These are phyloP conservation scores for Fusarium anguioides DNA, from an alignment of 2,329 filamentous ascomycete species.

Conservation along the genomic window DNA sequence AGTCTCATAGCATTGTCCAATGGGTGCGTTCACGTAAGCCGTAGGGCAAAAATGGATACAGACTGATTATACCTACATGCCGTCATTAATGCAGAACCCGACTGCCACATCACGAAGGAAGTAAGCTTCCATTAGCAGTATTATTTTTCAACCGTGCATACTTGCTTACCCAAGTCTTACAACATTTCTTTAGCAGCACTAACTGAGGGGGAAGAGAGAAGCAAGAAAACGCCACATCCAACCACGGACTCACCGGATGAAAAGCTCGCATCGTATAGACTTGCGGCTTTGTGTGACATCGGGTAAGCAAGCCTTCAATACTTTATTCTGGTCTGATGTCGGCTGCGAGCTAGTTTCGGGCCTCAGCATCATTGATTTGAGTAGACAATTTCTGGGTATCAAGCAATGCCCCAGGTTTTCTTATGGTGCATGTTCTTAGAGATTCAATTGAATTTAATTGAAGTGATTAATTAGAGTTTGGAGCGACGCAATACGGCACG, in stretches of 20 bases:
- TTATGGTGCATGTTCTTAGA: background rate
- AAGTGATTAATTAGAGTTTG: background rate
- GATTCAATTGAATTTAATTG: background rate
- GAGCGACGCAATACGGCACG: background rate
- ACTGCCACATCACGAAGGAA: background rate
- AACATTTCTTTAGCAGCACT: background rate
- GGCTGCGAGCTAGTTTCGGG: background rate
- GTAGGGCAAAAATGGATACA: background rate
- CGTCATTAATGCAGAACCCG: background rate
- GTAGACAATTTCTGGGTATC: slow-evolving; percentile 10
- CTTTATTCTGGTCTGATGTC: slow-evolving; percentile 1
- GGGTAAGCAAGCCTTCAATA: slow-evolving; percentile 19
- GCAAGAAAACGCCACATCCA: no score
- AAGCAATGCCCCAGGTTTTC: slow-evolving; percentile 9
- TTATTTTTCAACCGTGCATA: slow-evolving; percentile 5
- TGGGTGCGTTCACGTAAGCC: background rate
- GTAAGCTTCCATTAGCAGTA: background rate
- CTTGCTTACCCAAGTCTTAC: slow-evolving; percentile 22
- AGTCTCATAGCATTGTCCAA: background rate
- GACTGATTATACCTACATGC: background rate
- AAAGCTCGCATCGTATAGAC: background rate
- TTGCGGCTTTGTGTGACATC: slow-evolving; percentile 22
- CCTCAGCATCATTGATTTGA: background rate
- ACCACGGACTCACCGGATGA: slow-evolving; percentile 14
- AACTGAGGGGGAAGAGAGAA: background rate